These are phyloP conservation scores for Diaporthe ilicicola DNA, from an alignment of 2,329 filamentous ascomycete species.

Conservation along the genomic window DNA sequence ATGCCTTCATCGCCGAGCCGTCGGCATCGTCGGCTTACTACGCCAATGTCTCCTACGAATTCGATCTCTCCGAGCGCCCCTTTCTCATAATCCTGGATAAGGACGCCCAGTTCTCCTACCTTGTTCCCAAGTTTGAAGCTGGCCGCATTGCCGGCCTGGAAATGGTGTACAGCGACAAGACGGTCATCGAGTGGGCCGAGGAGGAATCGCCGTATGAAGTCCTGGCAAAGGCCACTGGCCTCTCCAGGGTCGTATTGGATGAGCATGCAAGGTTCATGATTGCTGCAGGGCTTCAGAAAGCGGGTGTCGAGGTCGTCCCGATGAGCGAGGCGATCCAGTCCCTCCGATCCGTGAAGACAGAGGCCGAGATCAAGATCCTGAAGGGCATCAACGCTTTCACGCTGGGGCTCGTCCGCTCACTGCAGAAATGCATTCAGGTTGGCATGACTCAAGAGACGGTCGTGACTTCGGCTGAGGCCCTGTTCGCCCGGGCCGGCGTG, in stretches of 20 bases:
- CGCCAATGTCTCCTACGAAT: conserved; percentile 37
- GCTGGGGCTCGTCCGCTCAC: conserved; percentile 39
- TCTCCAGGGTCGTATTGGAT: conserved; percentile 40
- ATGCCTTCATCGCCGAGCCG: conserved; percentile 43
- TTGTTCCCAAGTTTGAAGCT: conserved; percentile 42
- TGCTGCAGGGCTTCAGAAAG: conserved; percentile 39
- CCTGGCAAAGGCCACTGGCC: conserved; percentile 35
- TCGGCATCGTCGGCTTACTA: conserved; percentile 40
- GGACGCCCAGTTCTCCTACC: conserved; percentile 39
- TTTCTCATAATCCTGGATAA: conserved; percentile 40
- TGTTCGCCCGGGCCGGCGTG: conserved; percentile 40
- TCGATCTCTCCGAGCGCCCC: conserved; percentile 41
- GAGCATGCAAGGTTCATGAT: conserved; percentile 43
- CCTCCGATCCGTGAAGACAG: conserved; percentile 41
- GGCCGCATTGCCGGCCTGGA: conserved; percentile 41
- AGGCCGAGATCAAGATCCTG: conserved; percentile 40
- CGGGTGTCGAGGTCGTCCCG: conserved; percentile 40
- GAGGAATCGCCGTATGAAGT: conserved; percentile 40
- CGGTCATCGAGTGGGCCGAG: conserved; percentile 41
- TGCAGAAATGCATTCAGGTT: conserved; percentile 39
- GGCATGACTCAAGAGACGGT: conserved; percentile 41
- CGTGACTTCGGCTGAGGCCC: conserved; percentile 32
- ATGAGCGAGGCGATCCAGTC: conserved; percentile 40
- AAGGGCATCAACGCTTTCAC: conserved; percentile 42
- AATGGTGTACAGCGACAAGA: conserved; percentile 40